Conservation (phyloP, 345 rosid genomes). For the Conringia planisiliqua region DNA sequence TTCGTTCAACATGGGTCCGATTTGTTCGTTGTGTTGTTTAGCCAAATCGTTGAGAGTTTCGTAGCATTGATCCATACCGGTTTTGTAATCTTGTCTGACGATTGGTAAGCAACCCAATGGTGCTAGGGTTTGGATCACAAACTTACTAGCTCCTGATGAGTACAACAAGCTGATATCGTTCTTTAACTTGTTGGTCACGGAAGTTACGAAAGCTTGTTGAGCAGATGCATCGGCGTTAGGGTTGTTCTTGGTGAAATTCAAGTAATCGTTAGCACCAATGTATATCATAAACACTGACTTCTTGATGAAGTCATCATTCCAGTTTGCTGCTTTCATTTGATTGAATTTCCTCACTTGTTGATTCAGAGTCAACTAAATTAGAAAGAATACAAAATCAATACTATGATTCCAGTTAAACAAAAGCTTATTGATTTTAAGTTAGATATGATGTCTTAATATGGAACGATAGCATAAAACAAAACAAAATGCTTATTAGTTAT, state of each 20-base stretch:
- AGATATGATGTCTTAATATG: no score
- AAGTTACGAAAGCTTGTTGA: slow-evolving; percentile 31
- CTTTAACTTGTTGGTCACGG: slow-evolving; percentile 22
- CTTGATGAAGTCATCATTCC: slow-evolving; percentile 14
- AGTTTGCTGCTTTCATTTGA: slow-evolving; percentile 17
- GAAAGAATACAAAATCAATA: no score
- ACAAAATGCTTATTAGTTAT: no score
- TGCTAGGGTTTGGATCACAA: slow-evolving; percentile 30
- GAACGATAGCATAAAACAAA: no score
- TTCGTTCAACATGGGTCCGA: slow-evolving; percentile 24
- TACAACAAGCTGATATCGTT: slow-evolving; percentile 19
- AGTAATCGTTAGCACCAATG: slow-evolving; percentile 37
- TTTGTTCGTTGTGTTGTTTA: slow-evolving; percentile 24
- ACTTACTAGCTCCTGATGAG: slow-evolving; percentile 28
- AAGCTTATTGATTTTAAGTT: no score
- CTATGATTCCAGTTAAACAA: no score
- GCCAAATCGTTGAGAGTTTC: slow-evolving; percentile 27
- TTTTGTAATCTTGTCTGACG: slow-evolving; percentile 16
- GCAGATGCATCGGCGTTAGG: slow-evolving; percentile 20
- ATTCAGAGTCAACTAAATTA: no score
- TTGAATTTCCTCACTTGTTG: not conserved
- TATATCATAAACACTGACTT: slow-evolving; percentile 29
- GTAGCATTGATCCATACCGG: slow-evolving; percentile 13
- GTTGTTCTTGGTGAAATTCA: slow-evolving; percentile 22
- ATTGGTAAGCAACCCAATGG: slow-evolving; percentile 41